A percentile compares a stretch with the other conserved stretches of the same genome.
These are phyloP conservation scores for Phaeolepiota aurea DNA, from an alignment of 768 basidiomycete genomes.

Conservation along the genomic window DNA sequence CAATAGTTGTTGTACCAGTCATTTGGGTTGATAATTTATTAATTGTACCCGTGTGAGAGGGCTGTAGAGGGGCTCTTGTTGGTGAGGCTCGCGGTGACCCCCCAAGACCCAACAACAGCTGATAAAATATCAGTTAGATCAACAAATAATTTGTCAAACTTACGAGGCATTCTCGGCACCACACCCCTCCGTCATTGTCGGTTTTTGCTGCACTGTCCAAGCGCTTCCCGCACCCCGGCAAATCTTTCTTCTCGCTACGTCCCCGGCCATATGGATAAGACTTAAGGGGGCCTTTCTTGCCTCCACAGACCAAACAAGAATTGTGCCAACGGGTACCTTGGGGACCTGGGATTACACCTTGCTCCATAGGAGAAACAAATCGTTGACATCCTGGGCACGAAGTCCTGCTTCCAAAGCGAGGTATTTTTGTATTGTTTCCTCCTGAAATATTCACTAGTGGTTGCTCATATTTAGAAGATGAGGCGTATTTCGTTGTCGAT, in stretches of 20 bases:
- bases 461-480: constrained; percentile 20
- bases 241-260: constrained; percentile 40
- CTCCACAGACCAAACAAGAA: constrained; percentile 73
- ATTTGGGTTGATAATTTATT: constrained; percentile 41
- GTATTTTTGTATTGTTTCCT: constrained; percentile 23
- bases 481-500: constrained; percentile 11
- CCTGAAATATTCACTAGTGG: constrained; percentile 12
- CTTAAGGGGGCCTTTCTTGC: constrained; percentile 43
- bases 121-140: constrained; percentile 1
- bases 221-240: constrained; percentile 76
- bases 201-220: constrained; percentile 77
- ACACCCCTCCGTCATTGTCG: constrained; percentile 60
- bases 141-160: constrained; percentile 15
- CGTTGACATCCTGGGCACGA: constrained; percentile 70
- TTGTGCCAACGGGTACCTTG: constrained; percentile 78
- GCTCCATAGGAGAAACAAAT: constrained; percentile 75
- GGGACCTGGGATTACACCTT: constrained; percentile 79
- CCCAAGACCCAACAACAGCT: constrained; percentile 51
- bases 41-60: constrained; percentile 32
- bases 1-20: constrained; percentile 67
- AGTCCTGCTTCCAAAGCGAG: constrained; percentile 53
- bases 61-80: constrained; percentile 35
- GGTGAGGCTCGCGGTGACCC: constrained; percentile 47
- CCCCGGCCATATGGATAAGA: constrained; percentile 20
- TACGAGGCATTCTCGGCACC: constrained; percentile 83